Evolutionary conservation across 169 alveolate genomes (phyloP), one percentile per base, ranked within the genome.

Genomic region (Plasmodium chabaudi): DNA sequence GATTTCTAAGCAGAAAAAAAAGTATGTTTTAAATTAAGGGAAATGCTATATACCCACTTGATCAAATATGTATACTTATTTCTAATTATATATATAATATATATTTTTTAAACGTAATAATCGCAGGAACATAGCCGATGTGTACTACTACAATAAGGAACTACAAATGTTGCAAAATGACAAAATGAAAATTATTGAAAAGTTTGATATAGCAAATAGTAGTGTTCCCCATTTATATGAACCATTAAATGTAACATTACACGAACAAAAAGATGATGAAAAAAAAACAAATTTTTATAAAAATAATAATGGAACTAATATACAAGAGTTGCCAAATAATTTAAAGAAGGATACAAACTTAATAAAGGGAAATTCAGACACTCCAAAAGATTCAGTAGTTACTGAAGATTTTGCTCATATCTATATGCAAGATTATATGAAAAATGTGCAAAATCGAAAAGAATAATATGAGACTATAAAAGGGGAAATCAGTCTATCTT

Each of bases 401-500:
- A 77, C 77, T 9, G 77, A 63, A n/a, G 89, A 77, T 46, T 53
- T 64, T 10, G 89, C 25, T 23, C 89, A 77, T 46, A 77, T 60
- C 2, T 77, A 77, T 46, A 77, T 77, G 75, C 68, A 77, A 57
- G 79, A 77, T 77, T 77, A 77, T 64, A 77, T 77, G 89, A 64
- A 64, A 56, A 77, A 61, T 63, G 70, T 63, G 13, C 77, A 64
- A 57, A 77, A 63, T 59, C 60, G 55, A 13, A 25, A 25, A 25
- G 44, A 57, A 73, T 25, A 42, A 60, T 9, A 53, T 17, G 19
- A 9, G 6, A 51, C 10, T 47, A 21, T n/a, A 71, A 51, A 19
- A 53, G 27, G 25, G 25, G 46, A 61, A 61, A 65, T 5, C 0
- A 0, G 1, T 17, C 44, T 42, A 19, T 34, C 4, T 34, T 3